Conservation (phyloP, 2,329 filamentous ascomycete species). For the Hypoxylon sp. region DNA sequence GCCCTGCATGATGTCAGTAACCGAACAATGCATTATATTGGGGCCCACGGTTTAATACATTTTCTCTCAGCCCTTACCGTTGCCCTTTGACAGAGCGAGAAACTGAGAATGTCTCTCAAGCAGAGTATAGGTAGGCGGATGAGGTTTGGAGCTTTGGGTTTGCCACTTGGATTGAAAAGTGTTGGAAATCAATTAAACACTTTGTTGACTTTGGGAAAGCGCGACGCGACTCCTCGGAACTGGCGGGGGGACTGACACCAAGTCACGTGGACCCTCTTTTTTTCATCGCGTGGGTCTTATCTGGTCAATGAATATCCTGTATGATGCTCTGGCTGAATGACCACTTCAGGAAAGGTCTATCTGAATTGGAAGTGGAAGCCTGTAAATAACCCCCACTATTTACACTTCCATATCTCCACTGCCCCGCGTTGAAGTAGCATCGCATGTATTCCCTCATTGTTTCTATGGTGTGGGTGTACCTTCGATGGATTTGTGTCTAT, state of each 20-base stretch:
- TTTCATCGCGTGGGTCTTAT: neutral
- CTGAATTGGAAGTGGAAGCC: neutral
- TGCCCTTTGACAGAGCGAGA: neutral
- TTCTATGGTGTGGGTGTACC: constrained; percentile 10
- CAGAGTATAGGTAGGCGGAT: constrained; percentile 7
- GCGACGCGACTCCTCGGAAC: constrained; percentile 46
- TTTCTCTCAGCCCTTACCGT: constrained; percentile 7
- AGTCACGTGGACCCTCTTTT: constrained; percentile 48
- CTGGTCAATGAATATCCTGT: neutral
- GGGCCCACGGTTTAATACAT: constrained; percentile 26
- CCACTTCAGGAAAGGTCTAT: neutral
- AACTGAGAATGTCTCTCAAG: neutral
- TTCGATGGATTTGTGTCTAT: neutral
- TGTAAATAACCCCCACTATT: constrained; percentile 12
- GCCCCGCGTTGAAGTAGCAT: constrained; percentile 25
- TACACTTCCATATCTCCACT: constrained; percentile 15
- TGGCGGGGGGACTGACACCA: constrained; percentile 49
- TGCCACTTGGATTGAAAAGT: constrained; percentile 21
- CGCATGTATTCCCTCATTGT: constrained; percentile 9
- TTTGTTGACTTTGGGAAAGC: constrained; percentile 51
- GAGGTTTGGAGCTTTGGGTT: constrained; percentile 13
- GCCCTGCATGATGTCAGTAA: constrained; percentile 43
- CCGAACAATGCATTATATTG: constrained; percentile 8
- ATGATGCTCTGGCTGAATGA: neutral
- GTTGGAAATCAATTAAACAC: constrained; percentile 38